A percentile compares a stretch with the other conserved stretches of the same genome.
Conservation (phyloP, 1,139 yeast species). For the Diutina ranongensis region DNA sequence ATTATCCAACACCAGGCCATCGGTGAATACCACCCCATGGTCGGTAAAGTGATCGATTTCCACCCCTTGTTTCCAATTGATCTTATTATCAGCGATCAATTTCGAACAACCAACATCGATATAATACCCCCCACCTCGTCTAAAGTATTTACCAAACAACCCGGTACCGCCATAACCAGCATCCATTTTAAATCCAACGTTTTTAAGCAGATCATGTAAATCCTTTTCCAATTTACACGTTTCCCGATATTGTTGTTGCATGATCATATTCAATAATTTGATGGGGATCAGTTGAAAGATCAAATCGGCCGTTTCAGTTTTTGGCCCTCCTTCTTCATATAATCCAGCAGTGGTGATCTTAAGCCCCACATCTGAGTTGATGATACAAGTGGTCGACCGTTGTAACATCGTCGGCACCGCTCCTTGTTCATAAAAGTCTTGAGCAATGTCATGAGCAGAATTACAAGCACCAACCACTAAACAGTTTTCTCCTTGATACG, state of each 20-base stretch:
- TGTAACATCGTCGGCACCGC: constrained; percentile 31
- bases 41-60: constrained; percentile 21
- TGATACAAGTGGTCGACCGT: constrained; percentile 31
- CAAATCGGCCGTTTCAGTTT: constrained; percentile 24
- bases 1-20: constrained; percentile 22
- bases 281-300: constrained; percentile 21
- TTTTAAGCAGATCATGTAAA: constrained; percentile 17
- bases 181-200: constrained; percentile 27
- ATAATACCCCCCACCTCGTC: constrained; percentile 35
- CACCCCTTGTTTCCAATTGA: constrained; percentile 22
- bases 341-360: constrained; percentile 17
- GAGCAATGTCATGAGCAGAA: constrained; percentile 34
- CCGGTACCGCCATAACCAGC: constrained; percentile 34
- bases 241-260: constrained; percentile 20
- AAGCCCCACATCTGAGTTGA: constrained; percentile 23
- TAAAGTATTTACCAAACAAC: constrained; percentile 23
- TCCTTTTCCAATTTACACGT: constrained; percentile 20
- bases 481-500: constrained; percentile 26
- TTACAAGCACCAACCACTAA: constrained; percentile 33
- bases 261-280: constrained; percentile 17
- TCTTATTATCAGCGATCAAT: constrained; percentile 24
- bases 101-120: constrained; percentile 32
- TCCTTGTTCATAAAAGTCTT: constrained; percentile 32
- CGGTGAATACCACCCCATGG: constrained; percentile 24
- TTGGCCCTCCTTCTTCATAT: constrained; percentile 25